Evolutionary conservation across 441 rosid genomes (phyloP), one percentile per base, ranked within the genome.

Genomic region (Aleurites moluccanus): DNA sequence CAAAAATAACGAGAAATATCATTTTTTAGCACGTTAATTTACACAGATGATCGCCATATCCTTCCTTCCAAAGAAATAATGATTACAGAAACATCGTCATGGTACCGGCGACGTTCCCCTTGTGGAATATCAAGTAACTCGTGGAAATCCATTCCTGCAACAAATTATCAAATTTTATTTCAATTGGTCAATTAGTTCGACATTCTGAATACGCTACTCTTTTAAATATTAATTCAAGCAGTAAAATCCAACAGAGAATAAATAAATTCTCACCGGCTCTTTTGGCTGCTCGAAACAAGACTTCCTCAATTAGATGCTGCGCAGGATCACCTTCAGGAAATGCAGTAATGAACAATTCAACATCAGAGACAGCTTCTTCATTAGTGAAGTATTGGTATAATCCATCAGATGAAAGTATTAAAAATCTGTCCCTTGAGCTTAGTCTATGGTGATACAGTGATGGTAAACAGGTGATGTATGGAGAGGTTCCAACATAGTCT

Each of bases 321-420:
- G 99, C 99, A 16, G 99, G 99, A 77, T 96, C 99, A 25, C 97
- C 99, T 75, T 91, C 97, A 1, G 99, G 97, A 70, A 89, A 91
- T 64, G 89, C 70, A 4, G 85, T 55, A 30, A 93, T 85, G 86
- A 90, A 96, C 40, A 80, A 84, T 75, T 89, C 95, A 1, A 95
- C 97, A 65, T 89, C 91, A 0, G 87, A 80, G 21, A 93, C 93
- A 1, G 89, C 98, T 82, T 93, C 97, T 64, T 93, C 93, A 15
- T 93, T 93, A 0, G 95, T 93, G 77, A 96, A 89, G 83, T 90
- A 96, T 50, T 96, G 97, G 73, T 93, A 96, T 11, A 96, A 86
- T 18, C 99, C 99, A 59, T 96, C 99, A 0, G 98, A 93, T 20
- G 98, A 92, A 66, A 96, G 62, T 73, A 96, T 85, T 77, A 96